These are phyloP conservation scores for Gonapodya prolifera DNA, from an alignment of 192 early-diverging fungal species.

Conservation along the genomic window DNA sequence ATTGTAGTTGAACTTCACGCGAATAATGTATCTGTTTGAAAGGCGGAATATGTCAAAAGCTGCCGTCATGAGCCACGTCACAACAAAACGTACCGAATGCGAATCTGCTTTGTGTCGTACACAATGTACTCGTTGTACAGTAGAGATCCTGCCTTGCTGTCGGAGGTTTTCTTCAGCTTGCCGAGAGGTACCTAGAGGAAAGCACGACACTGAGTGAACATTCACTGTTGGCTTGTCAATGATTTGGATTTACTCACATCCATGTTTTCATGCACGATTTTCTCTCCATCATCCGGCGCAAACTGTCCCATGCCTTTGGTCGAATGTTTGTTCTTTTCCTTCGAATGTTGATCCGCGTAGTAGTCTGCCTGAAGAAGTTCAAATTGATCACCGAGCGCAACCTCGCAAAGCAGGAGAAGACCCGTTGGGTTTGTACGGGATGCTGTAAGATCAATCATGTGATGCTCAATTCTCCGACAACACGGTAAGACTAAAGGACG, in stretches of 20 bases:
- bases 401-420: slow-evolving; percentile 64
- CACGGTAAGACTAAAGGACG: too few relatives aligned
- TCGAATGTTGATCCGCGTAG: slow-evolving; percentile 29
- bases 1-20: too few relatives aligned
- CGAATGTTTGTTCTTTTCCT: slow-evolving; percentile 32
- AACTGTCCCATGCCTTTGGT: slow-evolving; percentile 50
- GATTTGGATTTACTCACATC: too few relatives aligned
- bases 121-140: slow-evolving; percentile 71
- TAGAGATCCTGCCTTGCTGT: slow-evolving; percentile 13
- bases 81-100: slow-evolving; percentile 57
- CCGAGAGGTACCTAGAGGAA: too few relatives aligned
- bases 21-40: too few relatives aligned
- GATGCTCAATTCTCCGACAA: too few relatives aligned
- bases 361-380: slow-evolving; percentile 34
- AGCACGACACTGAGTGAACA: too few relatives aligned
- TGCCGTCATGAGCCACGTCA: too few relatives aligned
- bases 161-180: neutral
- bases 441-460: too few relatives aligned
- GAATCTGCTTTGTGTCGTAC: slow-evolving; percentile 54
- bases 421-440: slow-evolving; percentile 23
- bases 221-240: too few relatives aligned
- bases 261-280: too few relatives aligned
- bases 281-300: slow-evolving; percentile 46
- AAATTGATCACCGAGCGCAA: slow-evolving; percentile 49
- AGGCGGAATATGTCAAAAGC: too few relatives aligned